A percentile compares a stretch with the other conserved stretches of the same genome.
Conservation (phyloP, 176 grass and related monocot genomes). For the Eleusine indica region DNA sequence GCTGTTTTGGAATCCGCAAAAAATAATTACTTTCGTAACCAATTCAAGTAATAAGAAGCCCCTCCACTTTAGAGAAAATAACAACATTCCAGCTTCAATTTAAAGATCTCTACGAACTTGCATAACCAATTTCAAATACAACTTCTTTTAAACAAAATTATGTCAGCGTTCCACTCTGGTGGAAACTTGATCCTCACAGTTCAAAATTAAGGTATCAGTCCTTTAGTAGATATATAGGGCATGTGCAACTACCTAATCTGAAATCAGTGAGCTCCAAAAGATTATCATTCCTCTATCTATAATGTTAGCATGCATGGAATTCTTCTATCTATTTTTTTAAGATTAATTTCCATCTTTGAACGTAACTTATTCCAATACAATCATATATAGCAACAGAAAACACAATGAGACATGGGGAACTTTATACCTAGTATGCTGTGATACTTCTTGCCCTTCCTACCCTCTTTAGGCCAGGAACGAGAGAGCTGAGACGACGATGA, state of each 20-base stretch:
- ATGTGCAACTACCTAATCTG: background rate
- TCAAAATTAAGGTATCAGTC: background rate
- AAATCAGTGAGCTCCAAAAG: background rate
- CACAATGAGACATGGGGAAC: background rate
- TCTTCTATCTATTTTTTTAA: background rate
- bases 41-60: too few species aligned
- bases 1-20: too few species aligned
- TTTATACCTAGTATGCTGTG: constrained; percentile 54
- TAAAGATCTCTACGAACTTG: background rate
- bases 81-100: background rate
- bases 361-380: background rate
- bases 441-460: constrained; percentile 56
- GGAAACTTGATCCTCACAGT: background rate
- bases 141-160: background rate
- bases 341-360: background rate
- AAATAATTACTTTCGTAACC: too few species aligned
- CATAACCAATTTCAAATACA: background rate
- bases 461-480: constrained; percentile 70
- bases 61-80: background rate
- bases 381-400: constrained; percentile 20
- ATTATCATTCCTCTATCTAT: background rate
- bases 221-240: background rate
- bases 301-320: background rate
- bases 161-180: background rate
- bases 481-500: constrained; percentile 66